Evolutionary conservation across 129 eudicot genomes (phyloP).

Genomic region (Escallonia herrerae): DNA sequence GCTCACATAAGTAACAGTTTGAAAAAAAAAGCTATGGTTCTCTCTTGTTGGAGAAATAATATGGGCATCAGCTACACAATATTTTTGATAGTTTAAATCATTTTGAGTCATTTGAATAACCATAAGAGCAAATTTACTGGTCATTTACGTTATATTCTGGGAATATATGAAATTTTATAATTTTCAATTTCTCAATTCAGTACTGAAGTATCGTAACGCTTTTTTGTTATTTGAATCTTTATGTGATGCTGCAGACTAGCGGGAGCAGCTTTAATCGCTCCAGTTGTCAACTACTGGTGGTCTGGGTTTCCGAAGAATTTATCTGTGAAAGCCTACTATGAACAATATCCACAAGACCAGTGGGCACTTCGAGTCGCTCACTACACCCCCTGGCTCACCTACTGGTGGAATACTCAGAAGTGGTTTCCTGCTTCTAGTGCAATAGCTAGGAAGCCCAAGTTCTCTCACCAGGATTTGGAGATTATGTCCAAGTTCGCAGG

Average conservation of each 20-base stretch:
- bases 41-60: too few relatives aligned
- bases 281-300: constrained; percentile 85
- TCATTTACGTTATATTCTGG: too few relatives aligned
- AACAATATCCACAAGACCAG: constrained; percentile 47
- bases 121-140: too few relatives aligned
- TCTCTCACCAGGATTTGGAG: constrained; percentile 38
- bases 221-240: too few relatives aligned
- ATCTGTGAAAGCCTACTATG: constrained; percentile 42
- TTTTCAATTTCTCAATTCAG: too few relatives aligned
- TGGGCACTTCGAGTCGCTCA: constrained; percentile 64
- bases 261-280: constrained; percentile 44
- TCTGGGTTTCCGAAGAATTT: constrained; percentile 43
- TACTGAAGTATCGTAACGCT: too few relatives aligned
- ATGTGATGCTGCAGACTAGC: constrained; percentile 20
- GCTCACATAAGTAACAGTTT: too few relatives aligned
- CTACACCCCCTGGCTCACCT: constrained; percentile 52
- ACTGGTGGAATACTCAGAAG: constrained; percentile 79
- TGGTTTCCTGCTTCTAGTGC: constrained; percentile 62
- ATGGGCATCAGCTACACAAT: too few relatives aligned
- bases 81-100: too few relatives aligned
- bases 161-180: too few relatives aligned
- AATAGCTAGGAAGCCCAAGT: constrained; percentile 34
- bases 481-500: constrained; percentile 15
- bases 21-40: too few relatives aligned
- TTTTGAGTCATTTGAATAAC: too few relatives aligned